A percentile compares a stretch with the other conserved stretches of the same genome.
phyloP scores from a whole-genome alignment of 441 rosid species.

The Brassica balearica region DNA sequence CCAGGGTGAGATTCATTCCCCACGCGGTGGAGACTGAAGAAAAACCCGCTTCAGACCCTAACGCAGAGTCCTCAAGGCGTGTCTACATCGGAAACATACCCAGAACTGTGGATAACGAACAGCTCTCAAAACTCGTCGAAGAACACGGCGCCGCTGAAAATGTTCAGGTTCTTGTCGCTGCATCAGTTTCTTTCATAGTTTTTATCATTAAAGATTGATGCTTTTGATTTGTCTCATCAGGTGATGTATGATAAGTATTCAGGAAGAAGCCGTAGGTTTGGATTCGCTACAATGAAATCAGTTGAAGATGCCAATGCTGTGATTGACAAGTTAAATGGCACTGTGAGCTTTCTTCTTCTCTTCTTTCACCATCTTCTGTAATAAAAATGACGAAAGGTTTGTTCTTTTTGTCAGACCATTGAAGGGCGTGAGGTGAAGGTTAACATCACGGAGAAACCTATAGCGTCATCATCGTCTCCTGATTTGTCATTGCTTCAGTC shows the following conservation, averaged over 20 bases:
- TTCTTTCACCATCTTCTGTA: neutral
- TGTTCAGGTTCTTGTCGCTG: constrained; percentile 62
- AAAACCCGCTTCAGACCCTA: constrained; percentile 47
- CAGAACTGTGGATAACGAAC: constrained; percentile 60
- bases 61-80: constrained; percentile 63
- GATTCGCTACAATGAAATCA: constrained; percentile 86
- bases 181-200: neutral
- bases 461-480: constrained; percentile 34
- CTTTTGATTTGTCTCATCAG: constrained; percentile 40
- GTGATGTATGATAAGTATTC: constrained; percentile 90
- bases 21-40: constrained; percentile 61
- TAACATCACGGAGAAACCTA: constrained; percentile 85
- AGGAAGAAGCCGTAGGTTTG: constrained; percentile 89
- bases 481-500: constrained; percentile 62
- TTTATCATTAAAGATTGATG: neutral
- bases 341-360: constrained; percentile 49
- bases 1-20: constrained; percentile 43
- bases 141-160: constrained; percentile 87
- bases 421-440: constrained; percentile 87
- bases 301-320: constrained; percentile 83
- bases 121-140: constrained; percentile 70
- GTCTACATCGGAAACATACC: constrained; percentile 92
- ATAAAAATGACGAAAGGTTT: neutral
- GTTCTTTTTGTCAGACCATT: constrained; percentile 40
- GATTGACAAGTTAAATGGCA: constrained; percentile 84